Evolutionary conservation across 2,329 filamentous ascomycete genomes (phyloP).

Genomic region (Stagonosporopsis tanaceti): DNA sequence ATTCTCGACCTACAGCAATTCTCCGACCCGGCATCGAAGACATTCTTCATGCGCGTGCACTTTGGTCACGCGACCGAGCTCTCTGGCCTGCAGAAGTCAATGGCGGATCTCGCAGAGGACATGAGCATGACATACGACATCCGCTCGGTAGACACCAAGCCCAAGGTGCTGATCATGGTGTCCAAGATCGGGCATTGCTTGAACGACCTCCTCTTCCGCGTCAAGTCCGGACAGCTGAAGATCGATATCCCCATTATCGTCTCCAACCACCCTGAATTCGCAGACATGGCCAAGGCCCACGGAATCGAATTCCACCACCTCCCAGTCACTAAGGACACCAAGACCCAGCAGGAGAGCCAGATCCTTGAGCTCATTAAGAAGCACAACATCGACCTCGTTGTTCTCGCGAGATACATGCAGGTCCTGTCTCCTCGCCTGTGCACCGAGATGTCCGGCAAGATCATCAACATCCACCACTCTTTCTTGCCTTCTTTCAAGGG

Average conservation of each 20-base stretch:
- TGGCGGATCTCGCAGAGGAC: slow-evolving; percentile 67
- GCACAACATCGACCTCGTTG: slow-evolving; percentile 78
- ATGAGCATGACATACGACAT: slow-evolving; percentile 77
- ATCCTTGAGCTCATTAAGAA: slow-evolving; percentile 74
- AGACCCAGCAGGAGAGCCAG: slow-evolving; percentile 73
- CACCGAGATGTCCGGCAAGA: slow-evolving; percentile 79
- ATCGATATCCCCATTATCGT: slow-evolving; percentile 81
- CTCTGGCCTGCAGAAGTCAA: slow-evolving; percentile 60
- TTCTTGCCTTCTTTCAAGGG: slow-evolving; percentile 90
- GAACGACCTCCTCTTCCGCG: slow-evolving; percentile 83
- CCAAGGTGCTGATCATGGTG: slow-evolving; percentile 84
- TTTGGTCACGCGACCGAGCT: slow-evolving; percentile 68
- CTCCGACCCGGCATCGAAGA: slow-evolving; percentile 75
- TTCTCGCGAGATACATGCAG: slow-evolving; percentile 88
- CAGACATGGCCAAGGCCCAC: slow-evolving; percentile 73
- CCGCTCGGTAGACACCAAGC: slow-evolving; percentile 72
- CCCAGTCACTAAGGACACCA: slow-evolving; percentile 80
- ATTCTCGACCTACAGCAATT: slow-evolving; percentile 88
- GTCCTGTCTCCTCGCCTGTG: slow-evolving; percentile 79
- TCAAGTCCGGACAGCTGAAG: slow-evolving; percentile 75
- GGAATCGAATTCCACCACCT: slow-evolving; percentile 82
- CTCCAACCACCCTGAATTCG: slow-evolving; percentile 82
- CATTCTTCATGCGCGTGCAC: slow-evolving; percentile 90
- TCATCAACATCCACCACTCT: slow-evolving; percentile 92
- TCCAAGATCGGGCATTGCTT: slow-evolving; percentile 88